Percentiles rank a stretch among this genome's conserved stretches.
phyloP scores from a whole-genome alignment of 208 protist genomes.

The Trypanosoma cruzi region DNA sequence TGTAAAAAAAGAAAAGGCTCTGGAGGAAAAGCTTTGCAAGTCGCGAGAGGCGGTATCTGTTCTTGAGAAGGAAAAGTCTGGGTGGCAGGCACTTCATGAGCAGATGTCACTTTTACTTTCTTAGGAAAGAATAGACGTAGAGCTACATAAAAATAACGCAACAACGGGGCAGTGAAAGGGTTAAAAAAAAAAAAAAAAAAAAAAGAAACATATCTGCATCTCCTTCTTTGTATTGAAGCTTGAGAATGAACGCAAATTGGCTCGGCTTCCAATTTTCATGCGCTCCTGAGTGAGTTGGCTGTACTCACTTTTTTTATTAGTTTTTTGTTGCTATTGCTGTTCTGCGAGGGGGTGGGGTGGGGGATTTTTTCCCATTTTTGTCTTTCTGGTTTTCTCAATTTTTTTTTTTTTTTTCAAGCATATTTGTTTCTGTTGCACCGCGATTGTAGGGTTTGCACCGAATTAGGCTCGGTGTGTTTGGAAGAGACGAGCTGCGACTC shows the following conservation, averaged over 20 bases:
- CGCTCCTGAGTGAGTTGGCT: neutral
- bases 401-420: neutral
- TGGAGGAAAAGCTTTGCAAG: slow-evolving; percentile 31
- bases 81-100: slow-evolving; percentile 54
- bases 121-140: slow-evolving; percentile 5
- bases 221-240: neutral
- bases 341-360: no score
- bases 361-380: no score
- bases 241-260: neutral
- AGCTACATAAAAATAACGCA: neutral
- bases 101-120: slow-evolving; percentile 36
- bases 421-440: neutral
- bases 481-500: neutral
- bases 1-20: slow-evolving; percentile 21
- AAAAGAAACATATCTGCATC: neutral
- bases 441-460: no score
- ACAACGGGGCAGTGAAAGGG: neutral
- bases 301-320: no score
- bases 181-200: slow-evolving; percentile 8
- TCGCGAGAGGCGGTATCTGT: slow-evolving; percentile 17
- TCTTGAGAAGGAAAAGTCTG: slow-evolving; percentile 52
- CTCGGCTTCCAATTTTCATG: neutral
- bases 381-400: no score
- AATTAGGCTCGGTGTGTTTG: no score
- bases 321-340: no score